Evolutionary conservation across 1,284 basidiomycete species (phyloP).

Genomic region (Leccinum subrobustum): DNA sequence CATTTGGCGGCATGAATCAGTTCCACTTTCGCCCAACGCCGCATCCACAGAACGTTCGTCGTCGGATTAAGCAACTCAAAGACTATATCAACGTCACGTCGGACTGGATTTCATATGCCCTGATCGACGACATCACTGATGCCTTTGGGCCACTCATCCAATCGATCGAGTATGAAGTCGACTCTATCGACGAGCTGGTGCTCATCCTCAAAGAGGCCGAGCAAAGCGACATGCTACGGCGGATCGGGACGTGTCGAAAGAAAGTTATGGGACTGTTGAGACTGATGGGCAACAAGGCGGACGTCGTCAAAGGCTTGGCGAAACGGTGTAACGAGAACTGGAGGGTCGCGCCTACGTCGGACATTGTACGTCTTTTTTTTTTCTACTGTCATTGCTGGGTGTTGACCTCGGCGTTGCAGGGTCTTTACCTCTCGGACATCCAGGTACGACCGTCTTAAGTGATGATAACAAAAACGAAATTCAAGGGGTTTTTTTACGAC

Average conservation of each 20-base stretch:
- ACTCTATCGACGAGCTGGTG: conserved; percentile 90
- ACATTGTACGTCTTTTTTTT: conserved; percentile 67
- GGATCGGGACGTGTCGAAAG: conserved; percentile 97
- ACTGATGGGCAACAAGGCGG: conserved; percentile 92
- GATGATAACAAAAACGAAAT: neutral
- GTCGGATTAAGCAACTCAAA: conserved; percentile 54
- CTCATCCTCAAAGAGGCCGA: conserved; percentile 85
- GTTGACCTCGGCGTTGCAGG: conserved; percentile 43
- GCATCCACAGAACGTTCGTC: conserved; percentile 54
- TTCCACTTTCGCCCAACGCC: conserved; percentile 98
- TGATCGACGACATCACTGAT: conserved; percentile 79
- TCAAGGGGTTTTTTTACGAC: neutral
- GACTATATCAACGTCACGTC: conserved; percentile 99
- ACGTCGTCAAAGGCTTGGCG: conserved; percentile 42
- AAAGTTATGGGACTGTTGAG: conserved; percentile 95
- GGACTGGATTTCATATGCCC: conserved; percentile 95
- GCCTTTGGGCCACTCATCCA: no score
- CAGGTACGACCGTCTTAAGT: conserved; percentile 42
- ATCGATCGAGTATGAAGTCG: no score
- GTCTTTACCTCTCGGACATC: conserved; percentile 92
- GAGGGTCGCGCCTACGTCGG: conserved; percentile 96
- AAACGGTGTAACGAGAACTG: conserved; percentile 99
- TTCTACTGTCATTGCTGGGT: neutral
- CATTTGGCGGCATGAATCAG: conserved; percentile 36
- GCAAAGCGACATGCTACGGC: conserved; percentile 61